Percentiles rank a stretch among this genome's conserved stretches.
These are phyloP conservation scores for Fragilaria crotonensis DNA, from an alignment of 108 stramenopile genomes.

Conservation along the genomic window DNA sequence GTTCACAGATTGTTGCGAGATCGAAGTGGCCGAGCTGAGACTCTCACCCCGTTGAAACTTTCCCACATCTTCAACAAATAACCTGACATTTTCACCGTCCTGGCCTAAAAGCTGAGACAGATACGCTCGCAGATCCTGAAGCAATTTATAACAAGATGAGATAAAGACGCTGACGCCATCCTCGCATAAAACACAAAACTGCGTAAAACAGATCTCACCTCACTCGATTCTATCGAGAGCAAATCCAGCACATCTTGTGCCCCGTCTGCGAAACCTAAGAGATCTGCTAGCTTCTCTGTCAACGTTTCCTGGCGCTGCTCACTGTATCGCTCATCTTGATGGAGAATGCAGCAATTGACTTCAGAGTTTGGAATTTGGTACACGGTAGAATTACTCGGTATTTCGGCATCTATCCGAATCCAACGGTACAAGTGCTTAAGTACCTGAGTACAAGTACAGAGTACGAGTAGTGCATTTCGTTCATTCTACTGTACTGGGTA, in stretches of 20 bases:
- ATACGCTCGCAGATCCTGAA: not conserved
- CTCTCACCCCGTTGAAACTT: constrained; percentile 30
- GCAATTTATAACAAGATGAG: not conserved
- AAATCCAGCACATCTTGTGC: constrained; percentile 47
- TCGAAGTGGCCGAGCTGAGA: too few species aligned
- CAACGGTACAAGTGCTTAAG: too few species aligned
- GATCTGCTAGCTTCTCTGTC: constrained; percentile 10
- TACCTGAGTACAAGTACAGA: too few species aligned
- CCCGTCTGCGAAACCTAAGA: constrained; percentile 46
- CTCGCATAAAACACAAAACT: not conserved
- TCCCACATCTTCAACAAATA: constrained; percentile 34
- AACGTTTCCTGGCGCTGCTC: too few species aligned
- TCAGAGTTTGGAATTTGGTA: too few species aligned
- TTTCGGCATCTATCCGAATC: too few species aligned
- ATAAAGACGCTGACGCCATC: not conserved
- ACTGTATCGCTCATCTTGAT: too few species aligned
- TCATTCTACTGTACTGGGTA: too few species aligned
- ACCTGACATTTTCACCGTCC: constrained; percentile 2
- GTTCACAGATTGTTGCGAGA: too few species aligned
- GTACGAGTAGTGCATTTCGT: too few species aligned
- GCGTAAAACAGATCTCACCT: constrained; percentile 30
- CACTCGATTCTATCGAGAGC: constrained; percentile 38
- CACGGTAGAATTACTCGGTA: too few species aligned
- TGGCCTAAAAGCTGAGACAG: not conserved
- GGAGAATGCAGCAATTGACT: too few species aligned